Base-by-base conservation (phyloP, 495 filamentous ascomycete genomes). In the Penicillium macrosclerotiorum region DNA sequence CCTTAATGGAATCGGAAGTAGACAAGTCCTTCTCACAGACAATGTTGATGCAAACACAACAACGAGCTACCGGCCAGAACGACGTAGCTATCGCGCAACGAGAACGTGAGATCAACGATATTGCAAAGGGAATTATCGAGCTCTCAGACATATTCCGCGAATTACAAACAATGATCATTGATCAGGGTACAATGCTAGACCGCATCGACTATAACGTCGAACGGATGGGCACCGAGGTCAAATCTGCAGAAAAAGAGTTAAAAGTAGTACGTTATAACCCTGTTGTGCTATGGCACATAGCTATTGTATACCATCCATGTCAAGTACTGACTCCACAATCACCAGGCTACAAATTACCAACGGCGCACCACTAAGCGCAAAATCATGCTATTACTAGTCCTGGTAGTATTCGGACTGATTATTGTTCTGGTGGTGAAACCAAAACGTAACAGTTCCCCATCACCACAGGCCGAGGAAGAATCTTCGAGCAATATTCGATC, bases 181-280 rank as follows among this genome's bases (percentile, higher is more conserved):
- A 98, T 64, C 93, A 98, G 68, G 93, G 93, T 9, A 96, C 89
- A 20, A 90, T 98, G 86, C 80, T 98, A 17, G 93, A 98, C 68
- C 80, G 93, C 26, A 96, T 98, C 57, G 93, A 98, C 62, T 98
- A 96, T 70, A 98, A 98, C 62, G 86, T 98, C 26, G 93, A 98
- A 69, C 76, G 79, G 45, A 96, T 96, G 90, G 82, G 79, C 9
- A 81, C 79, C 18, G 86, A 96, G 57, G 89, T 97, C 23, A 95
- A 95, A 62, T 83, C 76, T 14, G 93, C 93, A 7, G 90, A 93
- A 47, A 92, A 91, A 64, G 93, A 98, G 67, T 76, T 98, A 42
- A 88, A 78, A 50, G 82, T 92, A 45, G 89, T 89, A 65, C 52
- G 77, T 70, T 44, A 9, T 25, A 19, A 5, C 36, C 33, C 23